Evolutionary conservation across 345 rosid genomes (phyloP), one percentile per base, ranked within the genome.

Genomic region (Gossypium mustelinum): DNA sequence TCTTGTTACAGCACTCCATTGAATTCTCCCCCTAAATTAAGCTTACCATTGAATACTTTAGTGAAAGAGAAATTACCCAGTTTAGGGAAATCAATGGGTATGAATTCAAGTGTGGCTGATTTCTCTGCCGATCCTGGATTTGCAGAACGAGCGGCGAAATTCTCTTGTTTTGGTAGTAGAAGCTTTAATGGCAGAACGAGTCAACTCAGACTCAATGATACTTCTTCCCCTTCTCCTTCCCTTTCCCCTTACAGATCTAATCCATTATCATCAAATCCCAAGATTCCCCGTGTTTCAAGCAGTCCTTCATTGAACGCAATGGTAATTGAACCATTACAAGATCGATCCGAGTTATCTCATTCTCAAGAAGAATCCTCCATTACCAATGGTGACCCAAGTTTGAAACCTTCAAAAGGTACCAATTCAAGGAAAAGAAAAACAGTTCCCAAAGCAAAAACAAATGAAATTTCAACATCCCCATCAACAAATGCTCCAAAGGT

Each of bases 91-190:
- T 76, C 87, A 29, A 61, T 82, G 81, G 80, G 82, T 7, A 24
- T 83, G 85, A 78, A 81, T 66, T 77, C 91, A 24, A 75, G 72
- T 2, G 85, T 82, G 20, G 82, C 85, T 0, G 89, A 83, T 11
- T 85, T 87, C 78, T 79, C 87, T 9, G 91, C 92, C 13, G 97
- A 91, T 68, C 89, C 90, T 3, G 93, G 94, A 72, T 93, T 93
- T 14, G 91, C 92, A 0, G 94, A 87, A 75, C 80, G 94, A 52
- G 97, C 96, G 2, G 95, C 95, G 0, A 88, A 79, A 80, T 89
- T 85, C 61, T 82, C 97, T 7, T 85, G 91, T 79, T 87, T 88
- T 9, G 90, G 94, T 2, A 90, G 87, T 79, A 80, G 88, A 73
- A 94, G 92, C 72, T 87, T 89, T 76, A 90, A 94, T 55, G 89